Base-by-base conservation (phyloP, 2,329 filamentous ascomycete genomes). In the Fusarium armeniacum region DNA sequence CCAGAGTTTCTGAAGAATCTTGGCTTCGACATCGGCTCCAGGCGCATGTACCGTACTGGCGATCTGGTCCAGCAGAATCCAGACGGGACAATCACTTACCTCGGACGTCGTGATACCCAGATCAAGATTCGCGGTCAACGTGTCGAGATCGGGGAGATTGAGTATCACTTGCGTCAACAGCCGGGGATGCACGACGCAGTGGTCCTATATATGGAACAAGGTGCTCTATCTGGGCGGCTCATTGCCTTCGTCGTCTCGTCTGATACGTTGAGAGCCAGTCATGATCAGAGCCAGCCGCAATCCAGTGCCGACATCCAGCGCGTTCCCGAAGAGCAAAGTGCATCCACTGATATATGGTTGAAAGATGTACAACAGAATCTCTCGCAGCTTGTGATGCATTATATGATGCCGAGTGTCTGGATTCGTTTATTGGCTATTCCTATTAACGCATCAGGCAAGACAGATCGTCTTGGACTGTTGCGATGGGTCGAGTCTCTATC, bases 371-470 rank as follows among this genome's bases (percentile, higher is more conserved):
- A 52, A 18, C 49, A 40, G 13, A 52, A 52, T 40, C 49, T 52
- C n/a, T 52, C 49, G 8, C 49, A 52, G 49, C 35, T 52, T 18
- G 49, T 52, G 16, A 52, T 52, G 49, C 49, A 52, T 40, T 52
- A 52, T 40, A 52, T 52, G 49, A 30, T 52, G 49, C 49, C 49
- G 24, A 52, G 49, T 40, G 35, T 52, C 49, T 52, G 49, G 49
- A 22, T 52, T 40, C 24, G 24, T 35, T 16, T 52, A 2, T 40
- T 16, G 9, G 35, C 35, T 30, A 52, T 52, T 35, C 49, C 49
- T 30, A 52, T 52, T 7, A 52, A 52, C 35, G 35, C 49, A 40
- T 52, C 49, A 40, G 49, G 49, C 13, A 52, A 52, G 49, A 52
- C 49, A 10, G 49, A 52, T 30, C 49, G 35, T 52, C 35, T 52